Evolutionary conservation across 345 rosid species (phyloP), one percentile per base, ranked within the genome.

Genomic region (Populus nigra): DNA sequence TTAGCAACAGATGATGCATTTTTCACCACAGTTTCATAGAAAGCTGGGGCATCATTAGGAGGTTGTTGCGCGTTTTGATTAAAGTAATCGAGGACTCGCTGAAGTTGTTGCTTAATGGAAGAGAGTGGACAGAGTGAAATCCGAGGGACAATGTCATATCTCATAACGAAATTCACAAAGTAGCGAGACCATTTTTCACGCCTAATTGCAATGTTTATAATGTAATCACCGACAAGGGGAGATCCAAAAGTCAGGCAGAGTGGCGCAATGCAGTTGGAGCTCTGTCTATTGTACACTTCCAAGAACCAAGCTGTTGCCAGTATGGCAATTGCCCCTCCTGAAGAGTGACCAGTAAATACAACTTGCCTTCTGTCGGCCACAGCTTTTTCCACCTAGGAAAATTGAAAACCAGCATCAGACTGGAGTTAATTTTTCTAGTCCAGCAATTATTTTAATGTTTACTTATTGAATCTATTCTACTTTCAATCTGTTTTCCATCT

Each of bases 271-370:
- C 15, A 27, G 25, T 13, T 57, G 8, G 23, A 16, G 8, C 33
- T 47, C 23, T 76, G 38, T 72, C 76, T 81, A 9, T 31, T 45
- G 82, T 70, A 74, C 8, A 36, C 61, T 72, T 91, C 91, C 73
- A 91, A 73, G 80, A 87, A 87, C 97, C 96, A 90, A 62, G 91
- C 76, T 20, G 97, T 83, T 22, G 90, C 86, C 68, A 90, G 78
- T 22, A 91, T 87, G 15, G 99, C 99, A 74, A 87, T 73, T 3
- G 98, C 87, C 5, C 94, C 99, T 22, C 94, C 99, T 8, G 87
- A 84, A 0, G 96, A 95, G 69, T 91, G 96, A 72, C 99, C 99
- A 39, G 99, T 82, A 73, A 95, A 95, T 67, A 95, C 87, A 59
- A 95, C 81, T 78, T 57, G 84, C 88, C 83, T 86, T 20, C 45